Conservation (phyloP, 768 basidiomycete genomes). For the Pleurotus tuoliensis region DNA sequence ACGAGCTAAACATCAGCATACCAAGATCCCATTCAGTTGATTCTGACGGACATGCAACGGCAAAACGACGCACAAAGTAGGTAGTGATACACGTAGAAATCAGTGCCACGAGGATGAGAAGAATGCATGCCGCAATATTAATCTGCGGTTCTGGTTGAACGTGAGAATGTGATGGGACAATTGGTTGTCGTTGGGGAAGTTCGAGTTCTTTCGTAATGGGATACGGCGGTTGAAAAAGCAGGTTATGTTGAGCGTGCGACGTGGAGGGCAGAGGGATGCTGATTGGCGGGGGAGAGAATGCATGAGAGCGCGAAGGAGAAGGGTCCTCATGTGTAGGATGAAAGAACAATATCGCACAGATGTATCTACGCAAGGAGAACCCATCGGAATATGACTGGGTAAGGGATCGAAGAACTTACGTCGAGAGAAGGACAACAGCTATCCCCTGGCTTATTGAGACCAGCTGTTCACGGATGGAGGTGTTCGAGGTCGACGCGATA, state of each 20-base stretch:
- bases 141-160: slow-evolving; percentile 36
- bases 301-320: no score
- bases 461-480: slow-evolving; percentile 40
- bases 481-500: slow-evolving; percentile 24
- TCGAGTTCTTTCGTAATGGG: no score
- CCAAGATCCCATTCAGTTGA: neutral
- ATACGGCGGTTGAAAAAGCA: no score
- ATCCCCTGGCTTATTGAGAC: slow-evolving; percentile 64
- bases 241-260: no score
- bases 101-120: slow-evolving; percentile 47
- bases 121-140: slow-evolving; percentile 60
- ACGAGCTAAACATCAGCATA: slow-evolving; percentile 41
- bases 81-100: slow-evolving; percentile 64
- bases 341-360: slow-evolving; percentile 63
- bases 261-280: no score
- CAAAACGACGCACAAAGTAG: slow-evolving; percentile 50
- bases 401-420: slow-evolving; percentile 34
- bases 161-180: no score
- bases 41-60: no score
- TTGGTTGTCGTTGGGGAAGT: no score
- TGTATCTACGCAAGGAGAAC: slow-evolving; percentile 38
- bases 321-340: slow-evolving; percentile 58
- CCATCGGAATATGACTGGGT: neutral
- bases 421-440: slow-evolving; percentile 54
- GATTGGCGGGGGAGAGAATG: no score